These are phyloP conservation scores for Hygrophorus russula DNA, from an alignment of 768 basidiomycete genomes.

Conservation along the genomic window DNA sequence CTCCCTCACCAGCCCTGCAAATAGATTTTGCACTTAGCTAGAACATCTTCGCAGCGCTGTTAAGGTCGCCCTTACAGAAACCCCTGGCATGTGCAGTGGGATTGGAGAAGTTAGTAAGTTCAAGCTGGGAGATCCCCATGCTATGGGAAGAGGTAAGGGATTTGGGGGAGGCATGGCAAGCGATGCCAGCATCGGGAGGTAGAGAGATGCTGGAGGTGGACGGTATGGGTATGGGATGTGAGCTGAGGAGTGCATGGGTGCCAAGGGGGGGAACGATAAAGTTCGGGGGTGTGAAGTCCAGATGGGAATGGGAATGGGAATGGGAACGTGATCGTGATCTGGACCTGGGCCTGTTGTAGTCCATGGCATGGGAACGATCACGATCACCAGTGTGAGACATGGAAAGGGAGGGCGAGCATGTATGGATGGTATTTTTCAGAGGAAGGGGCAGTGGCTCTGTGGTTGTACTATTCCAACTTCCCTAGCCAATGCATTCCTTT, in stretches of 20 bases:
- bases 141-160: neutral
- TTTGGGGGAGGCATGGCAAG: too few relatives aligned
- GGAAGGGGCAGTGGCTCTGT: slow-evolving; percentile 28
- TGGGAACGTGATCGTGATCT: slow-evolving; percentile 42
- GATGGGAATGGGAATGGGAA: slow-evolving; percentile 20
- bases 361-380: slow-evolving; percentile 16
- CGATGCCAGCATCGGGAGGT: too few relatives aligned
- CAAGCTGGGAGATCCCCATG: slow-evolving; percentile 4
- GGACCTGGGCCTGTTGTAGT: slow-evolving; percentile 24
- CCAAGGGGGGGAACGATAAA: too few relatives aligned
- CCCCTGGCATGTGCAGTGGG: neutral
- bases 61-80: too few relatives aligned
- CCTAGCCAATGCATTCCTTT: too few relatives aligned
- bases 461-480: slow-evolving; percentile 20
- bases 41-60: too few relatives aligned
- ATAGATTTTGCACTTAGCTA: too few relatives aligned
- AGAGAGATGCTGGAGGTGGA: too few relatives aligned
- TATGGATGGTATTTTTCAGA: slow-evolving; percentile 11
- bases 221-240: too few relatives aligned
- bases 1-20: too few relatives aligned
- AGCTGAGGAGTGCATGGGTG: too few relatives aligned
- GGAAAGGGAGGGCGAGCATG: slow-evolving; percentile 15
- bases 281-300: too few relatives aligned
- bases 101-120: slow-evolving; percentile 6
- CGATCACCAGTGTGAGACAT: slow-evolving; percentile 29